These are phyloP conservation scores for Pestalotiopsis sp. DNA, from an alignment of 2,329 filamentous ascomycete genomes.

Conservation along the genomic window DNA sequence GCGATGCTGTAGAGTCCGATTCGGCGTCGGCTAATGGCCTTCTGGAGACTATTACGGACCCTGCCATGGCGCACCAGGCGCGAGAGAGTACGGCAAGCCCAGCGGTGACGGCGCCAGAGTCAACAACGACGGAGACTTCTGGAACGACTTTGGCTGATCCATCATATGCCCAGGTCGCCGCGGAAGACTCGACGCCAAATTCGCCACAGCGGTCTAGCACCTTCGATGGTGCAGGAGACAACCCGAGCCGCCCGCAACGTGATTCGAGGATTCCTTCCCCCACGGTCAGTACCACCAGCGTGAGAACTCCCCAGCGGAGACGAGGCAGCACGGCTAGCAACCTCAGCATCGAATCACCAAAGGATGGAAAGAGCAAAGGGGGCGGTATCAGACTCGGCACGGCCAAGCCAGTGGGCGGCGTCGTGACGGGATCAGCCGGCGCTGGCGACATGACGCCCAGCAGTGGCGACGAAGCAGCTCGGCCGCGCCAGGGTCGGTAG, in stretches of 20 bases:
- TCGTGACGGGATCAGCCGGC: slow-evolving; percentile 32
- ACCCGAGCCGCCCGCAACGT: background rate
- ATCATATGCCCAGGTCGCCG: slow-evolving; percentile 14
- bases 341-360: slow-evolving; percentile 43
- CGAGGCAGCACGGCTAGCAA: slow-evolving; percentile 35
- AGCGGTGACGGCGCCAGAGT: slow-evolving; percentile 9
- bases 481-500: background rate
- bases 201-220: background rate
- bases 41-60: slow-evolving; percentile 21
- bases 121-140: background rate
- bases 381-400: slow-evolving; percentile 44
- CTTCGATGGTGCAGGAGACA: background rate
- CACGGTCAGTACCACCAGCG: background rate
- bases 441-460: background rate
- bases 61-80: slow-evolving; percentile 24
- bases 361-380: slow-evolving; percentile 30
- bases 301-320: slow-evolving; percentile 17
- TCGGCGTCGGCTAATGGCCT: slow-evolving; percentile 25
- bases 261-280: slow-evolving; percentile 5
- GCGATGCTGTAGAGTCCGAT: slow-evolving; percentile 32
- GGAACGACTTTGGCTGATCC: slow-evolving; percentile 19
- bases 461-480: slow-evolving; percentile 7
- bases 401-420: slow-evolving; percentile 36
- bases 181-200: background rate
- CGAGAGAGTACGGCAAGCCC: slow-evolving; percentile 23